A percentile compares a stretch with the other conserved stretches of the same genome.
Conservation (phyloP, 371 early-diverging fungal species). For the Chytridiales sp. region DNA sequence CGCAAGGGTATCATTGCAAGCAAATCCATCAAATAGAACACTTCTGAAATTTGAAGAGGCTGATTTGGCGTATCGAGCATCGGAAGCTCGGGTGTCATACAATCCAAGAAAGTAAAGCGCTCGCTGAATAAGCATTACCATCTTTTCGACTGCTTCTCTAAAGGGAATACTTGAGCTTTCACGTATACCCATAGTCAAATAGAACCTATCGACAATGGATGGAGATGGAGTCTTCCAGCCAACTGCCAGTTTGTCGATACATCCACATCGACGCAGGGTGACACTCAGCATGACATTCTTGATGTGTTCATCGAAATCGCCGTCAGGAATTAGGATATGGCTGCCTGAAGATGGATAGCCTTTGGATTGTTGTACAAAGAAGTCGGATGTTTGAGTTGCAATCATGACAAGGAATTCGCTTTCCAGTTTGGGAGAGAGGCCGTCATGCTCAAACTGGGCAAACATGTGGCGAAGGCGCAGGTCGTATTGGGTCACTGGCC, state of each 20-base stretch:
- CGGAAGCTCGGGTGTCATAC: neutral
- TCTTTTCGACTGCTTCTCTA: neutral
- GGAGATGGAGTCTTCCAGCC: slow-evolving; percentile 22
- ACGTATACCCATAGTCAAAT: slow-evolving; percentile 18
- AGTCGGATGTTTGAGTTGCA: slow-evolving; percentile 11
- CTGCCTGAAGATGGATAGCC: neutral
- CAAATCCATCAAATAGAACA: slow-evolving; percentile 17
- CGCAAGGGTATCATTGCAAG: slow-evolving; percentile 24
- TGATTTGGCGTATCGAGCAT: neutral
- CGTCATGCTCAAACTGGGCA: slow-evolving; percentile 24
- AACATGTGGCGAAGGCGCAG: slow-evolving; percentile 17
- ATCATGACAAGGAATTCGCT: slow-evolving; percentile 27
- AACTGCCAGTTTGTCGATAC: slow-evolving; percentile 25
- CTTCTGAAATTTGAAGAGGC: neutral
- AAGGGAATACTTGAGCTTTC: neutral
- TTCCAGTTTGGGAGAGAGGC: slow-evolving; percentile 19
- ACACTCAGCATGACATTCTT: slow-evolving; percentile 20
- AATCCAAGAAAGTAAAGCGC: slow-evolving; percentile 20
- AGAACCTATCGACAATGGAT: slow-evolving; percentile 21
- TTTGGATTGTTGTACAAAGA: neutral
- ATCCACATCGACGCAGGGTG: slow-evolving; percentile 29
- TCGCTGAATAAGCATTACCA: slow-evolving; percentile 19
- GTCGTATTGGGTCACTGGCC: neutral
- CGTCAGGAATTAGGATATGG: slow-evolving; percentile 29
- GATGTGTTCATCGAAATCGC: slow-evolving; percentile 28